Evolutionary conservation across 306 rosid genomes (phyloP), one percentile per base, ranked within the genome.

Genomic region (Parietaria judaica): DNA sequence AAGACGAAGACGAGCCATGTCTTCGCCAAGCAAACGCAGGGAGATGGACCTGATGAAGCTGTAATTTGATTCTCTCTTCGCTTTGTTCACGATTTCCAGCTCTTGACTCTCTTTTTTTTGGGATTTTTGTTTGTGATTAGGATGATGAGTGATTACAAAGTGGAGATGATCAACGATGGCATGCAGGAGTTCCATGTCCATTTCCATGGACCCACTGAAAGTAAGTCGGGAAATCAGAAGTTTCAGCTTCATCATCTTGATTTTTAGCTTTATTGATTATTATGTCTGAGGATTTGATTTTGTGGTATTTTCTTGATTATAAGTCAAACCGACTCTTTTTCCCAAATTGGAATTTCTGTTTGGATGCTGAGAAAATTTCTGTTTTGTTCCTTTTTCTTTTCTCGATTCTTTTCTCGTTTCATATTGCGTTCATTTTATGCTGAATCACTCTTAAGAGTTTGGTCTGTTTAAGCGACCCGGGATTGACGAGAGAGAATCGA

Each of bases 11-110:
- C 3, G 49, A 51, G 77, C 66, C 67, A 91, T 91, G 98, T 81
- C 92, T 78, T 91, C 95, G 14, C 96, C 96, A 37, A 91, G 86
- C 81, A 91, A 84, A 78, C 96, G 95, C 69, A 75, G 95, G 41
- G 95, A 88, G 82, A 85, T 80, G 98, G 98, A 91, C 75, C 70
- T 88, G 80, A 91, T 86, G 96, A 88, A 91, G 78, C 89, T 91
- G 95, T 87, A 23, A 23, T 23, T 23, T 74, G 69, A 61, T 46
- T 73, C 58, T 74, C 61, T 53, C 31, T 23, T 23, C 31, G 31
- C 31, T 2, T 23, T 23, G 1, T 23, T 23, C 31, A 2, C 31
- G 16, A 7, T 51, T 31, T 51, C 47, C 34, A 1, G 5, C 23
- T 61, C 37, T 6, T 16, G 0, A 53, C 17, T 36, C 60, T 67